Conservation (phyloP, 345 rosid genomes). For the Syzygium aromaticum region DNA sequence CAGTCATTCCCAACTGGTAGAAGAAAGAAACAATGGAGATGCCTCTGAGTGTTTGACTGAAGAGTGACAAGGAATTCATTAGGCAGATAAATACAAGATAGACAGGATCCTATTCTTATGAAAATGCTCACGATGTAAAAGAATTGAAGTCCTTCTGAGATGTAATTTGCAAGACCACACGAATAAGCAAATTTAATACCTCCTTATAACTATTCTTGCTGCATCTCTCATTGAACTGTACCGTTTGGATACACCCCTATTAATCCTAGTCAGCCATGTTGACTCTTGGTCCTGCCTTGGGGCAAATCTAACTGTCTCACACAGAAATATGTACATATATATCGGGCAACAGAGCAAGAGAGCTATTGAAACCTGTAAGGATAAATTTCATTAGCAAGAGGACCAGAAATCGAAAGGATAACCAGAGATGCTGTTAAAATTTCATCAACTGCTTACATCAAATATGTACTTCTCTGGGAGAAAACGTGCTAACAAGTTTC, state of each 20-base stretch:
- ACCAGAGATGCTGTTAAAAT: neutral
- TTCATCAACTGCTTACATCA: constrained; percentile 14
- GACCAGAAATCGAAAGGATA: neutral
- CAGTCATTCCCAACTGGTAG: constrained; percentile 49
- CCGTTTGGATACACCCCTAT: constrained; percentile 12
- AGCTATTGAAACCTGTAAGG: constrained; percentile 30
- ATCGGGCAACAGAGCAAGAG: constrained; percentile 29
- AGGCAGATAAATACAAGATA: neutral
- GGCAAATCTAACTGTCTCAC: constrained; percentile 22
- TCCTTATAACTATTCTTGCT: constrained; percentile 19
- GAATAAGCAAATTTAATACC: constrained; percentile 9
- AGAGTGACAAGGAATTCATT: neutral
- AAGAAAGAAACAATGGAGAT: constrained; percentile 37
- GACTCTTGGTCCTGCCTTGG: constrained; percentile 21
- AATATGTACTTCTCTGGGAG: constrained; percentile 46
- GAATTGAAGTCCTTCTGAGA: neutral
- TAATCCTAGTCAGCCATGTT: constrained; percentile 11
- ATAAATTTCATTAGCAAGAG: neutral
- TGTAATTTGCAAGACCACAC: neutral
- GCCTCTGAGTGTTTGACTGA: constrained; percentile 39
- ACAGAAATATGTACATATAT: constrained; percentile 31
- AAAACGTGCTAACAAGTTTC: constrained; percentile 36
- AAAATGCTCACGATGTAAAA: neutral
- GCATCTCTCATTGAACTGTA: constrained; percentile 41
- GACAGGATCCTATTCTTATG: neutral